Base-by-base conservation (phyloP, 306 rosid species). In the Begonia loranthoides region DNA sequence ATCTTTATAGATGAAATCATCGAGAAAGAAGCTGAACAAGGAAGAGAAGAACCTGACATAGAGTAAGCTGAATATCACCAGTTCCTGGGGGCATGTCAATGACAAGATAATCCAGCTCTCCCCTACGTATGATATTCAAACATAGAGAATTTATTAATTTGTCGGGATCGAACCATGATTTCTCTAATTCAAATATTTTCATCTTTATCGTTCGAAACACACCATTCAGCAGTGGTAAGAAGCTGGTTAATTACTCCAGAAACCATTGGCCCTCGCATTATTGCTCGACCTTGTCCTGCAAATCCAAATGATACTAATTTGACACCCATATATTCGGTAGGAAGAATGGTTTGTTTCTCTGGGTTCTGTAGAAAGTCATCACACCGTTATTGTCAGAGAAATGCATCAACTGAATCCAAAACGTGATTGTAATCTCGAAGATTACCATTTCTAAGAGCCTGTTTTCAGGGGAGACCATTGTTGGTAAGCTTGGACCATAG, bases 41-140 rank as follows among this genome's bases (percentile, higher is more conserved):
- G 34, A 33, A 59, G 49, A 43, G 19, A 28, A 61, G 65, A 67
- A 90, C 96, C 99, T 86, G 99, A 68, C 99, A 90, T 71, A 90
- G 78, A 59, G 99, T 90, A 49, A 90, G 84, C 67, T 90, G 99
- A 66, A 86, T 90, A 73, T 90, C 99, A 65, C 96, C 99, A 39
- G 99, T 90, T 76, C 99, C 99, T 36, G 96, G 96, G 63, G 99
- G 99, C 99, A 90, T 90, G 63, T 90, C 99, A 15, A 90, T 68
- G 48, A 90, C 72, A 62, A 90, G 96, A 73, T 90, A 90, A 76
- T 90, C 99, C 71, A 90, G 69, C 74, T 86, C 99, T 4, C 94
- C 96, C 99, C 99, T 90, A 49, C 74, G 74, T 43, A 43, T 28
- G 36, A 28, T 28, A 28, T 28, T 28, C 36, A 28, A 28, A 28